Percentiles rank a stretch among this genome's conserved stretches.
Evolutionary conservation across 441 rosid species (phyloP).

Genomic region (Francoa sonchifolia): DNA sequence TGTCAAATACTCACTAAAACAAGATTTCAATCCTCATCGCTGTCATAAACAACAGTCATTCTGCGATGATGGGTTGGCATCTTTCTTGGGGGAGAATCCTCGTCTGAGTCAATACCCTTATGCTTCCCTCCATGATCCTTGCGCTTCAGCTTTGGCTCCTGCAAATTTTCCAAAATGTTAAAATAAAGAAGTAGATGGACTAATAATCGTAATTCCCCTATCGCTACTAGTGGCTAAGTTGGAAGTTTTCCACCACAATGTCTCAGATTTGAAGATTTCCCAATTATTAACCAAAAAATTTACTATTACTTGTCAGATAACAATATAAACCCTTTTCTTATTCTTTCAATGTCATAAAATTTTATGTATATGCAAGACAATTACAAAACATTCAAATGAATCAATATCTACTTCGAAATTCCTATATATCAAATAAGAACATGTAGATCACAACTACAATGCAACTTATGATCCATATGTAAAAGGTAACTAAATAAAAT

Average conservation of each 20-base stretch:
- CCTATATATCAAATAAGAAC: too few species aligned
- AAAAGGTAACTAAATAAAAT: too few species aligned
- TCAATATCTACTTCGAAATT: too few species aligned
- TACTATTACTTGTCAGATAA: too few species aligned
- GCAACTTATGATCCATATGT: too few species aligned
- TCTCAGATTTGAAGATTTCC: too few species aligned
- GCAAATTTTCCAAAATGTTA: neutral
- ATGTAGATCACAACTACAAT: too few species aligned
- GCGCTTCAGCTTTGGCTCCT: slow-evolving; percentile 16
- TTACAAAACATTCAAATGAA: too few species aligned
- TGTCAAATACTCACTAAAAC: neutral
- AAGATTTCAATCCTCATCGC: slow-evolving; percentile 12
- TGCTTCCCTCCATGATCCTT: slow-evolving; percentile 13
- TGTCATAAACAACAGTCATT: slow-evolving; percentile 15
- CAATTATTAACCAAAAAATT: too few species aligned
- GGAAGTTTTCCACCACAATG: neutral
- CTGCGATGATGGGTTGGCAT: slow-evolving; percentile 13
- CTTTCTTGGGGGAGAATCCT: slow-evolving; percentile 15
- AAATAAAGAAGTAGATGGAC: neutral
- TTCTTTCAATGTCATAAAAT: too few species aligned
- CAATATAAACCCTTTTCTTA: too few species aligned
- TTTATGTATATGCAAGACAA: too few species aligned
- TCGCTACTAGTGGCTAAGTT: neutral
- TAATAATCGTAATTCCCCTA: neutral
- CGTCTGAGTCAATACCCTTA: slow-evolving; percentile 21